Base-by-base conservation (phyloP, 345 rosid species). In the Rhodamnia argentea region DNA sequence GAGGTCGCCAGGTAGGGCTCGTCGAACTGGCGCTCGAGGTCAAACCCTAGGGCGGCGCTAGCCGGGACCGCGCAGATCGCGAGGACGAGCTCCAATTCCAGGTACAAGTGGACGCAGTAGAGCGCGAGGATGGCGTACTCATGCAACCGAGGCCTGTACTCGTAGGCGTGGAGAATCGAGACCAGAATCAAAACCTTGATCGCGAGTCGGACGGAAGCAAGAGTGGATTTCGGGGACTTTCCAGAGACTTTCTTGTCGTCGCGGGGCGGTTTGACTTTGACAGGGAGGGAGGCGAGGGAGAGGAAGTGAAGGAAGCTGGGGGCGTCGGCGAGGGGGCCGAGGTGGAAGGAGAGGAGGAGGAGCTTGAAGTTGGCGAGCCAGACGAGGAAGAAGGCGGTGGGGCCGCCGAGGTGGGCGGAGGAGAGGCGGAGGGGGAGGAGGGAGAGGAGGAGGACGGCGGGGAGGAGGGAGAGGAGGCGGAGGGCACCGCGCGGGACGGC, bases 311-410 rank as follows among this genome's bases (percentile, higher is more conserved):
- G 53, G 82, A 94, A 88, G 11, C 78, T 88, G 4, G 90, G 82
- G 23, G 89, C 85, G 23, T 94, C 93, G 26, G 86, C 94, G 7
- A 95, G 88, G 78, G 97, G 98, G 78, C 94, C 93, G 87, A 87
- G 92, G 70, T 86, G 90, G 42, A 96, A 90, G 89, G 93, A 88
- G 86, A 93, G 91, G 83, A 96, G 97, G 81, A 95, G 90, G 90
- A 96, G 97, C 62, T 91, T 93, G 91, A 89, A 93, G 89, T 83
- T 92, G 87, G 92, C 91, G 4, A 93, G 93, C 98, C 96, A 94
- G 3, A 88, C 44, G 7, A 94, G 90, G 87, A 93, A 90, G 89
- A 90, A 91, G 75, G 88, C 87, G 0, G 95, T 85, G 44, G 86
- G n/a, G 70, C 85, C 90, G 29, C 88, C 22, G 6, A 92, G 84